Conservation (phyloP, 2,329 filamentous ascomycete genomes). For the Cladophialophora immunda region DNA sequence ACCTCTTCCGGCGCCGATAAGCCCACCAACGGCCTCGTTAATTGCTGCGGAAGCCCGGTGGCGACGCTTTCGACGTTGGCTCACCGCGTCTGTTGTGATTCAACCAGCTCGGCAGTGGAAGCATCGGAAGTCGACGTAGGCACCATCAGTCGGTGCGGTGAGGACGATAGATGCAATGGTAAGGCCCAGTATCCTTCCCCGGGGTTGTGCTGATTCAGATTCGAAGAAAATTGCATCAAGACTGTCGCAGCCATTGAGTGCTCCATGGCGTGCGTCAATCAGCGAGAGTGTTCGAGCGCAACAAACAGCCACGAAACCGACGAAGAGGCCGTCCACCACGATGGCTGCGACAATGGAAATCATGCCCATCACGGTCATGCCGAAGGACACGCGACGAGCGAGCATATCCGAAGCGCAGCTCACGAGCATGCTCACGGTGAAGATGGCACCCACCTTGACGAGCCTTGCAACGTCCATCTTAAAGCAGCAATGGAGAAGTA, state of each 20-base stretch:
- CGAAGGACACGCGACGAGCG: neutral
- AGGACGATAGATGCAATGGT: constrained; percentile 32
- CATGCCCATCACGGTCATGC: neutral
- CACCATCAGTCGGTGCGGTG: constrained; percentile 16
- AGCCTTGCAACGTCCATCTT: constrained; percentile 40
- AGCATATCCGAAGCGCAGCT: constrained; percentile 5
- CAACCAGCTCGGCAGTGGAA: neutral
- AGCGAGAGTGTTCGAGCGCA: constrained; percentile 8
- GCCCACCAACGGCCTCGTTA: neutral
- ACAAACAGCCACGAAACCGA: neutral
- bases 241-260: constrained; percentile 29
- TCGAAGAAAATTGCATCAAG: constrained; percentile 29
- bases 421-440: constrained; percentile 38
- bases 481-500: constrained; percentile 41
- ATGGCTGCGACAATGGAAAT: constrained; percentile 1
- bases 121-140: constrained; percentile 5
- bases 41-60: constrained; percentile 6
- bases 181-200: neutral
- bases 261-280: constrained; percentile 17
- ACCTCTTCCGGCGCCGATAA: neutral
- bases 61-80: neutral
- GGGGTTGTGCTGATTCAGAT: constrained; percentile 21
- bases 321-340: constrained; percentile 7
- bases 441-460: constrained; percentile 32
- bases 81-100: neutral